phyloP scores from a whole-genome alignment of 768 basidiomycete species.

The Podaxis sp. region DNA sequence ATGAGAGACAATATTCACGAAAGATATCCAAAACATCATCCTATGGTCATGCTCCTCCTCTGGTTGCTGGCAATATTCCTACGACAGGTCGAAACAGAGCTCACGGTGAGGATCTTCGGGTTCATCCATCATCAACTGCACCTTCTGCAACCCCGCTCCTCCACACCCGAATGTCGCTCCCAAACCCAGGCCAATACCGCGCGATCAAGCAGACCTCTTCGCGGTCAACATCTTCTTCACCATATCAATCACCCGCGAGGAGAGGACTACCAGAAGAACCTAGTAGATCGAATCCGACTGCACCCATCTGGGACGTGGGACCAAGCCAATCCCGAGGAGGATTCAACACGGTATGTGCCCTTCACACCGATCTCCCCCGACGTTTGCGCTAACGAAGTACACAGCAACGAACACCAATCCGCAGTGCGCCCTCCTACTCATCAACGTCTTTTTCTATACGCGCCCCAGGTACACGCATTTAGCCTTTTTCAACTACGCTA shows the following conservation, averaged over 20 bases:
- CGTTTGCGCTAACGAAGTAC: background rate
- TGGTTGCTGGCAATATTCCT: background rate
- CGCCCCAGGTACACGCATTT: background rate
- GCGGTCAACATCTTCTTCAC: background rate
- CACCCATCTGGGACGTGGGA: background rate
- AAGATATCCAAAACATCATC: background rate
- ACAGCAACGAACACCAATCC: background rate
- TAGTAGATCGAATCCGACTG: background rate
- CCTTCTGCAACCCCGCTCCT: background rate
- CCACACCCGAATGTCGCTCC: background rate
- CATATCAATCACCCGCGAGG: background rate
- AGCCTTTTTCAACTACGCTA: background rate
- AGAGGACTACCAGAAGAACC: background rate
- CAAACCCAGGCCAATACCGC: background rate
- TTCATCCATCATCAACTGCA: background rate
- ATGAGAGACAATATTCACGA: conserved; percentile 5
- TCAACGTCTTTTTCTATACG: background rate
- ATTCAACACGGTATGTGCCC: background rate
- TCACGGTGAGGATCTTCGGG: no score
- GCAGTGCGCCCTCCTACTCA: background rate
- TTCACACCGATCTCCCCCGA: background rate
- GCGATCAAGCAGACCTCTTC: background rate
- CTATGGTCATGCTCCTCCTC: background rate
- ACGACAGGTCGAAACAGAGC: background rate
- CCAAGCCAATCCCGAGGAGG: background rate